A percentile compares a stretch with the other conserved stretches of the same genome.
phyloP scores from a whole-genome alignment of 768 basidiomycete species.

The Tulasnella sp. region DNA sequence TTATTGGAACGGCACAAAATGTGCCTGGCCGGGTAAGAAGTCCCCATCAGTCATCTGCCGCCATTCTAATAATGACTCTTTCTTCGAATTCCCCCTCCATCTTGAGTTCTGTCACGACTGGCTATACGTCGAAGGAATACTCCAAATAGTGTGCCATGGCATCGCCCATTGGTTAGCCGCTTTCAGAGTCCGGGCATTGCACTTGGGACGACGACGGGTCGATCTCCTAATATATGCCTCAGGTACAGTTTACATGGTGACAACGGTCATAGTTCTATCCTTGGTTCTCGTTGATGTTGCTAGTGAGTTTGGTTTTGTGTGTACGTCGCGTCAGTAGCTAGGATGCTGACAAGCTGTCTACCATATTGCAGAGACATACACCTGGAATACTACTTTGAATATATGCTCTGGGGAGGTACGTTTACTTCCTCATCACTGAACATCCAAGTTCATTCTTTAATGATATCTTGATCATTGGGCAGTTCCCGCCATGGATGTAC shows the following conservation, averaged over 20 bases:
- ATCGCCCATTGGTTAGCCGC: background rate
- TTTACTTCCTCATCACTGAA: background rate
- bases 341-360: background rate
- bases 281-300: background rate
- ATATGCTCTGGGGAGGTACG: background rate
- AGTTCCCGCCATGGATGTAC: background rate
- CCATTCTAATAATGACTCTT: background rate
- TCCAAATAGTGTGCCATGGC: background rate
- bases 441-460: background rate
- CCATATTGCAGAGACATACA: background rate
- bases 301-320: background rate
- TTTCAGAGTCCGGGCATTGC: background rate
- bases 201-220: background rate
- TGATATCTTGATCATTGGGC: background rate
- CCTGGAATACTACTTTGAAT: background rate
- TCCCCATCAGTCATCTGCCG: background rate
- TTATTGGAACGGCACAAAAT: background rate
- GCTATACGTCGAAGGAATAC: background rate
- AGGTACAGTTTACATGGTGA: background rate
- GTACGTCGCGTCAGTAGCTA: background rate
- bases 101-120: background rate
- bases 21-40: background rate
- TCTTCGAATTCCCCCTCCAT: background rate
- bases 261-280: background rate
- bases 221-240: background rate